A percentile compares a stretch with the other conserved stretches of the same genome.
phyloP scores from a whole-genome alignment of 345 rosid species.

The Odontarrhena argentea region DNA sequence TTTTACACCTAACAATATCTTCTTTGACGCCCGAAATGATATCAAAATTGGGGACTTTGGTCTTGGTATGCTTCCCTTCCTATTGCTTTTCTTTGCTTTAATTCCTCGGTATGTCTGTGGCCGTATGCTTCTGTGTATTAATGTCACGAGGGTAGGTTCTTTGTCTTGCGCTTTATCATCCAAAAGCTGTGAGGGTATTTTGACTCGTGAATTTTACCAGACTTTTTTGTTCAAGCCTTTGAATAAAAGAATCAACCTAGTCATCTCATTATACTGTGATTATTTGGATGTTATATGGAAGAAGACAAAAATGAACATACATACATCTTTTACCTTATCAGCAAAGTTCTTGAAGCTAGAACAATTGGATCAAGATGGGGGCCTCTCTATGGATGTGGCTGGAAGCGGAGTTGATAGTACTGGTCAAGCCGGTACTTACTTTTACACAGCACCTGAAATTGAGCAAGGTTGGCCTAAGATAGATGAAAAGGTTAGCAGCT shows the following conservation, averaged over 20 bases:
- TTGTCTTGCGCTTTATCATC: conserved; percentile 4
- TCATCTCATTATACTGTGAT: conserved; percentile 14
- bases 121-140: conserved; percentile 13
- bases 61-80: conserved; percentile 59
- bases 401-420: conserved; percentile 87
- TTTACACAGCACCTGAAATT: conserved; percentile 97
- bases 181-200: conserved; percentile 12
- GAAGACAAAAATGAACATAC: neutral
- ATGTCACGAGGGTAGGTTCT: conserved; percentile 17
- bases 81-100: conserved; percentile 27
- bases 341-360: conserved; percentile 96
- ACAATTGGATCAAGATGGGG: conserved; percentile 82
- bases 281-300: conserved; percentile 18
- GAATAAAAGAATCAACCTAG: conserved; percentile 3
- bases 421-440: conserved; percentile 93
- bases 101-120: conserved; percentile 16
- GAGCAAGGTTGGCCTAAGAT: conserved; percentile 99
- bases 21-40: conserved; percentile 93
- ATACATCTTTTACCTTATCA: conserved; percentile 41
- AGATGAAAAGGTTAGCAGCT: conserved; percentile 80
- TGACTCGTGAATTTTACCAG: conserved; percentile 5
- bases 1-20: conserved; percentile 90
- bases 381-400: conserved; percentile 55
- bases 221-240: conserved; percentile 16
- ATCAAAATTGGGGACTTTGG: conserved; percentile 98